Base-by-base conservation (phyloP, 2,329 filamentous ascomycete species). In the Penicillium palitans region DNA sequence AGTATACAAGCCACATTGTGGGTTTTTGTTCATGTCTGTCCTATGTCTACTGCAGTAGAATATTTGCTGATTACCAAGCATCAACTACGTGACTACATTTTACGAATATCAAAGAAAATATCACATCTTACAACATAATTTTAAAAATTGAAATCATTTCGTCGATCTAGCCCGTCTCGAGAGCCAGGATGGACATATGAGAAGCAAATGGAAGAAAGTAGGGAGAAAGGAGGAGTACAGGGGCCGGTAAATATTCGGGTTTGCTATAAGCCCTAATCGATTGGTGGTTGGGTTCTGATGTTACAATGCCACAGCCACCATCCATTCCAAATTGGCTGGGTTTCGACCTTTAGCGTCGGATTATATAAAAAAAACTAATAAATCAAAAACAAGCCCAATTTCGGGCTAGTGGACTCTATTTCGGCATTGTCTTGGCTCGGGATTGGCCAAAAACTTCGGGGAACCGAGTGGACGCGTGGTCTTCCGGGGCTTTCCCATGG, bases 391-490 rank as follows among this genome's bases (percentile, higher is more conserved):
- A 10, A n/a, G 35, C 35, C 35, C 46, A 40, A 27, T 21, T 29
- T 6, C 6, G 7, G 12, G 17, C n/a, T 27, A 35, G 19, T 25
- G 3, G 41, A 17, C 17, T 27, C 19, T 35, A 3, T 17, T 19
- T 37, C 52, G 29, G 40, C 24, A 35, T 57, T 50, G 49, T 29
- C 33, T 25, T 37, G 58, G 49, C 27, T 45, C 40, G 46, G 35
- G 50, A 50, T 58, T 55, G 48, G 52, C 25, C 21, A 39, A 33
- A 52, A 51, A 25, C 21, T 12, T 61, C 61, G 61, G 61, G 39
- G 57, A 61, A 50, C 57, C 55, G 61, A 35, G 33, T 15, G 33
- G 33, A 35, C 33, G 33, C 33, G 33, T 35, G 33, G 33, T 17
- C 33, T 35, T 35, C 15, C 6, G 33, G 33, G 33, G 13, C 2